These are phyloP conservation scores for Aphanomyces invadans DNA, from an alignment of 352 stramenopile species.

Conservation along the genomic window DNA sequence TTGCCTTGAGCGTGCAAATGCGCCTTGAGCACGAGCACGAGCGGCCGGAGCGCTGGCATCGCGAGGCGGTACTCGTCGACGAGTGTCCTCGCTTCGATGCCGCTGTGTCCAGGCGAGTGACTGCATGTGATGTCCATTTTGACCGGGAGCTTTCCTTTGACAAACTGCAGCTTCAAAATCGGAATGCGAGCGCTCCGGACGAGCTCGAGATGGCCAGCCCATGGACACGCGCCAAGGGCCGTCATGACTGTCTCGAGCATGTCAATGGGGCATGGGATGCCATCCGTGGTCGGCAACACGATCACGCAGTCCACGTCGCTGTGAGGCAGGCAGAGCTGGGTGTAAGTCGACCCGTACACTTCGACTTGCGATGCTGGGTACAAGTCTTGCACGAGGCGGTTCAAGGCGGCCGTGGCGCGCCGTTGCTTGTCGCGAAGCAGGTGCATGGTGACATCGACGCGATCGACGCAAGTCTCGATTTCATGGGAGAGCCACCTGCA, in stretches of 20 bases:
- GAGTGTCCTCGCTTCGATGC: conserved; percentile 86
- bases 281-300: conserved; percentile 76
- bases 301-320: conserved; percentile 97
- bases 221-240: conserved; percentile 68
- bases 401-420: conserved; percentile 40
- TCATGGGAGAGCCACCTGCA: conserved; percentile 47
- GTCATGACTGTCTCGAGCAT: conserved; percentile 86
- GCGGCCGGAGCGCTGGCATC: conserved; percentile 88
- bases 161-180: conserved; percentile 90
- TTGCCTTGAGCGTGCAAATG: conserved; percentile 59
- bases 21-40: conserved; percentile 93
- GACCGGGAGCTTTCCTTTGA: conserved; percentile 29
- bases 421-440: conserved; percentile 39
- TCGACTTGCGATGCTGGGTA: conserved; percentile 90
- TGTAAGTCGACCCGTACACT: conserved; percentile 95
- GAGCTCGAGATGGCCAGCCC: conserved; percentile 86
- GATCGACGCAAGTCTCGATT: conserved; percentile 45
- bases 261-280: conserved; percentile 61
- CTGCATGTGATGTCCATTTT: conserved; percentile 92
- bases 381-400: conserved; percentile 39
- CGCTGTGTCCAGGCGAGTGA: conserved; percentile 91
- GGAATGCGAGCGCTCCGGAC: conserved; percentile 92
- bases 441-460: conserved; percentile 38
- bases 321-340: conserved; percentile 88
- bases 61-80: conserved; percentile 86